Conservation (phyloP, 345 rosid genomes). For the Lenwebbia sp. region DNA sequence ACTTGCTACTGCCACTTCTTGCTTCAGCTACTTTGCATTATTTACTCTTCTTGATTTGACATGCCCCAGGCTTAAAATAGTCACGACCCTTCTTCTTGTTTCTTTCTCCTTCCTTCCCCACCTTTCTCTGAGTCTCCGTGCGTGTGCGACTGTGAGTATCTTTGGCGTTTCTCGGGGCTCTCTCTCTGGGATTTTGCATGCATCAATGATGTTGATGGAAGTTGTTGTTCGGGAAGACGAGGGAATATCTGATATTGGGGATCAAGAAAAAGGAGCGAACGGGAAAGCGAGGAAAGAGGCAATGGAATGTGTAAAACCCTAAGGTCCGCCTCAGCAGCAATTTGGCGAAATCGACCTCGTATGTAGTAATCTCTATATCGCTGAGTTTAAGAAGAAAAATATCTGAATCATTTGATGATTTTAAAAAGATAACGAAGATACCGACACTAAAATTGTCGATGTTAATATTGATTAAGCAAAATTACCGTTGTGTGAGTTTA, state of each 20-base stretch:
- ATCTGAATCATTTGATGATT: background rate
- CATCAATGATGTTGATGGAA: background rate
- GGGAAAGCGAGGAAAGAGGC: background rate
- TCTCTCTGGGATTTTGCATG: background rate
- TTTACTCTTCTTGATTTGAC: slow-evolving; percentile 1
- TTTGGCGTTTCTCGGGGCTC: background rate
- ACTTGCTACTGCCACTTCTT: background rate
- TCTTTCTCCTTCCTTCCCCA: background rate
- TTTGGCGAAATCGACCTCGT: background rate
- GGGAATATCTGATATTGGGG: background rate
- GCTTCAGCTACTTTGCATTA: background rate
- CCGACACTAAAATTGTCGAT: background rate
- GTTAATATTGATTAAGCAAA: background rate
- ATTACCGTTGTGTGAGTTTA: background rate
- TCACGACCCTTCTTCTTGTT: background rate
- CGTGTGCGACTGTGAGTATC: background rate
- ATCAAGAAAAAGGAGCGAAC: background rate
- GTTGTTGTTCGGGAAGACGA: background rate
- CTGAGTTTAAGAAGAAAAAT: background rate
- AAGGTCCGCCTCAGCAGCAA: background rate
- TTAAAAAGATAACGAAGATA: background rate
- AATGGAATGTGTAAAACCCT: background rate
- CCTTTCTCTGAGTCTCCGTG: background rate
- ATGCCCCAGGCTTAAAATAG: background rate
- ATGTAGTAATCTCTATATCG: background rate